phyloP scores from a whole-genome alignment of 2,329 filamentous ascomycete genomes.

The Neurospora sp. region DNA sequence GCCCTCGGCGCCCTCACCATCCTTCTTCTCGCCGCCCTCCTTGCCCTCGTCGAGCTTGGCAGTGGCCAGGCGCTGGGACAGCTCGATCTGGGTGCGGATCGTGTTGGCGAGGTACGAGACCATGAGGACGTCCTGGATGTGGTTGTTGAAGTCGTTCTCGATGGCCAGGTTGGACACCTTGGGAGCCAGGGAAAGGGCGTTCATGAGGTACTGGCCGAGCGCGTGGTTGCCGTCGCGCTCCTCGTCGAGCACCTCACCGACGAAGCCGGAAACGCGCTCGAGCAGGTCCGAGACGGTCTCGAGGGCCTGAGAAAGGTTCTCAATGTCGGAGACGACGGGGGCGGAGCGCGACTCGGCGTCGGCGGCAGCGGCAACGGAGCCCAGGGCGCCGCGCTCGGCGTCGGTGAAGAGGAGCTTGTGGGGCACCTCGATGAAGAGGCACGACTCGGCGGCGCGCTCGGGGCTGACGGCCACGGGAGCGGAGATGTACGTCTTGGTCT shows the following conservation, averaged over 20 bases:
- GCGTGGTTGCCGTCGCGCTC: slow-evolving; percentile 82
- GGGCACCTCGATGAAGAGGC: slow-evolving; percentile 93
- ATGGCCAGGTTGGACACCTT: slow-evolving; percentile 89
- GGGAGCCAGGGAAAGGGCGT: slow-evolving; percentile 82
- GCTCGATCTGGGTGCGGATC: slow-evolving; percentile 96
- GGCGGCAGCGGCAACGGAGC: slow-evolving; percentile 75
- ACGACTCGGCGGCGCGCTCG: slow-evolving; percentile 90
- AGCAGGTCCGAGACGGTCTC: slow-evolving; percentile 84
- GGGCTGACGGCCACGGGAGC: slow-evolving; percentile 90
- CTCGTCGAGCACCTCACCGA: slow-evolving; percentile 89
- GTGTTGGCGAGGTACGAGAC: slow-evolving; percentile 98
- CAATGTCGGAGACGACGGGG: slow-evolving; percentile 75
- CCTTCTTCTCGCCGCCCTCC: slow-evolving; percentile 33
- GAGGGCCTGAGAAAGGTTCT: slow-evolving; percentile 74
- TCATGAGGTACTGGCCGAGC: slow-evolving; percentile 90
- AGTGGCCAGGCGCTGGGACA: slow-evolving; percentile 90
- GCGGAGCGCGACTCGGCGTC: slow-evolving; percentile 66
- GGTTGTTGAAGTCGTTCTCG: slow-evolving; percentile 98
- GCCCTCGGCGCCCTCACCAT: slow-evolving; percentile 35
- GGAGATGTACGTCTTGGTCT: slow-evolving; percentile 89
- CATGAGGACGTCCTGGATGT: slow-evolving; percentile 97
- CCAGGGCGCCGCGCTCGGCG: slow-evolving; percentile 54
- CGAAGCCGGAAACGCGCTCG: slow-evolving; percentile 84
- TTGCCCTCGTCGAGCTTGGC: slow-evolving; percentile 46
- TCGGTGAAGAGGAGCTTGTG: slow-evolving; percentile 82